Base-by-base conservation (phyloP, 2,329 filamentous ascomycete genomes). In the Alternaria gaisen region DNA sequence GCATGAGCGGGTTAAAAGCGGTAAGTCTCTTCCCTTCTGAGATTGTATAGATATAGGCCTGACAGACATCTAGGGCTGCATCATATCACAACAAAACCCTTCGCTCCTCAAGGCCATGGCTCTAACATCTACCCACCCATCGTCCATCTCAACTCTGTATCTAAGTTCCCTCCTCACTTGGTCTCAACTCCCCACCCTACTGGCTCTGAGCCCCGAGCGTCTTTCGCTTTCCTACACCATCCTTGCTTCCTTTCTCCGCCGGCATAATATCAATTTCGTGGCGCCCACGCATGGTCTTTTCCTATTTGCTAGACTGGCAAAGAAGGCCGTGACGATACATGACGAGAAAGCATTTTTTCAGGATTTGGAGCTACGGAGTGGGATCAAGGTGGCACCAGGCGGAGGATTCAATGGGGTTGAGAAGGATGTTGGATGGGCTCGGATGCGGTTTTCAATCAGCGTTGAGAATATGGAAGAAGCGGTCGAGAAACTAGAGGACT, bases 31-130 rank as follows among this genome's bases (percentile, higher is more conserved):
- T 22, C 22, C 12, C 7, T n/a, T 14, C 8, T 12, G n/a, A 1
- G 30, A 38, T 20, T 14, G 18, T 43, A n/a, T 42, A 24, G n/a
- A 46, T 28, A 38, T 47, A 42, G 64, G n/a, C 18, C 42, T 38
- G 32, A 48, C 30, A 30, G 6, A 48, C 11, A 34, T 14, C 18
- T 16, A 77, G 74, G 74, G 74, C 32, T 77, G 74, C 44, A 44
- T 75, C 12, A 56, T 77, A 24, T 72, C 74, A 11, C 74, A 77
- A 40, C 67, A 71, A 53, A 74, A 73, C 46, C 69, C 71, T 3
- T 51, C 67, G 4, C 64, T 77, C n/a, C 48, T 67, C 22, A n/a
- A 47, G 0, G 65, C 70, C 16, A 32, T 74, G 8, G 55, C 69
- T 7, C 51, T 72, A 4, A 56, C 72, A 1, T 67, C 68, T 5